These are phyloP conservation scores for Lichtheimia ramosa DNA, from an alignment of 371 early-diverging fungal genomes.

Conservation along the genomic window DNA sequence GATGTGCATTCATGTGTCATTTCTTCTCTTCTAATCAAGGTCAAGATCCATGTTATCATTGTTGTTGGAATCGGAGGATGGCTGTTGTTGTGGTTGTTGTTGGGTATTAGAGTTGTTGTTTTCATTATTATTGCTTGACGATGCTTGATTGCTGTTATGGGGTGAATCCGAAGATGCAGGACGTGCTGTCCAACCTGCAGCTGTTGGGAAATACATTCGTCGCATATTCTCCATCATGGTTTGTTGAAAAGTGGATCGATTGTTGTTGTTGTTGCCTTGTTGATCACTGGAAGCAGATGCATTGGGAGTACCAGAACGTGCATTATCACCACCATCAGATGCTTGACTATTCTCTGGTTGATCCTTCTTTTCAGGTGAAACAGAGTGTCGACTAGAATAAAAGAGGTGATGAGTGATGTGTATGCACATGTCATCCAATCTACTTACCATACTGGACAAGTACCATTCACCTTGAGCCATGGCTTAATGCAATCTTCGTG, in stretches of 20 bases:
- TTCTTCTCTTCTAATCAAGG: constrained; percentile 17
- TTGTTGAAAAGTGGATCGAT: constrained; percentile 1
- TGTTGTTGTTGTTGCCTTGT: constrained; percentile 2
- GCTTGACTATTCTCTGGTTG: constrained; percentile 1
- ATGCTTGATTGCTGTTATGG: not conserved
- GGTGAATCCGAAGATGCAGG: constrained; percentile 14
- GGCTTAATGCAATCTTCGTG: constrained; percentile 87
- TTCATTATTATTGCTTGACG: constrained; percentile 10
- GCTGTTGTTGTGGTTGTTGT: constrained; percentile 7
- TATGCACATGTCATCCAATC: not conserved
- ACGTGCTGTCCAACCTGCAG: constrained; percentile 22
- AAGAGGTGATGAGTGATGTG: not conserved
- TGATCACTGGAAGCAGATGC: not conserved
- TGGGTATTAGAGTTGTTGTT: constrained; percentile 9
- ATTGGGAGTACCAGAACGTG: constrained; percentile 1
- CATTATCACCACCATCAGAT: not conserved
- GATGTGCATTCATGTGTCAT: not conserved
- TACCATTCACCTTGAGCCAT: constrained; percentile 86
- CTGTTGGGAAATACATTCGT: constrained; percentile 7
- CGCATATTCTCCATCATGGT: not conserved
- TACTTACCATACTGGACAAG: constrained; percentile 88
- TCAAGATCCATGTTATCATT: constrained; percentile 22
- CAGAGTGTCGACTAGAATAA: constrained; percentile 34
- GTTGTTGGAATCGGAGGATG: constrained; percentile 1
- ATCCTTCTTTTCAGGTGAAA: constrained; percentile 15